phyloP scores from a whole-genome alignment of 257 asterid species.

The Solanum ossicruentum region DNA sequence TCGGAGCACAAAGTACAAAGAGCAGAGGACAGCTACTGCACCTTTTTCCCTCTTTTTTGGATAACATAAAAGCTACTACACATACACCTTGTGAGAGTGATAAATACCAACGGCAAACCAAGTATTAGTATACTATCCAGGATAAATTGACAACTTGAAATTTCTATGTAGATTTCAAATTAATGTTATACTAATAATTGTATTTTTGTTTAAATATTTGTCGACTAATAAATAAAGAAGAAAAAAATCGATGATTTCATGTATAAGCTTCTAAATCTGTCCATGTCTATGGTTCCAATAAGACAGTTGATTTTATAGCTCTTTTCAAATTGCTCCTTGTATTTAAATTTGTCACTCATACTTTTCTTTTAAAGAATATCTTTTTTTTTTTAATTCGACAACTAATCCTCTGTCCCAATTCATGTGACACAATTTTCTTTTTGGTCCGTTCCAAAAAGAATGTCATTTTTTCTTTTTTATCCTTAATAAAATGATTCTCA shows the following conservation, averaged over 20 bases:
- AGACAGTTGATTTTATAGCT: neutral
- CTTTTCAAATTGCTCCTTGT: neutral
- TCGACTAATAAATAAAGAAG: neutral
- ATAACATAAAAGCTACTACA: neutral
- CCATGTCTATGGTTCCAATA: neutral
- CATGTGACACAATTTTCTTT: no score
- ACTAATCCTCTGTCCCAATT: no score
- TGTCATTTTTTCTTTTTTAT: no score
- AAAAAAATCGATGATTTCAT: no score
- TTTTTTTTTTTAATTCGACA: no score
- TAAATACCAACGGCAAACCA: constrained; percentile 45
- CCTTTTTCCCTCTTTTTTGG: neutral
- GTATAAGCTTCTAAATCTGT: neutral
- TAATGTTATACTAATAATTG: neutral
- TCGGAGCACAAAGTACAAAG: neutral
- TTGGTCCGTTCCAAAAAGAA: no score
- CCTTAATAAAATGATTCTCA: no score
- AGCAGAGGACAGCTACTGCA: neutral
- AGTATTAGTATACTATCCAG: no score
- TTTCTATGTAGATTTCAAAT: neutral
- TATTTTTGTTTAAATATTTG: neutral
- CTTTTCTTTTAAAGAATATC: no score
- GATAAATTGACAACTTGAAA: neutral
- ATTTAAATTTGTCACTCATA: no score
- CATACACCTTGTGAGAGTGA: constrained; percentile 44